Base-by-base conservation (phyloP, 805 yeast genomes). In the Peterozyma xylosa region DNA sequence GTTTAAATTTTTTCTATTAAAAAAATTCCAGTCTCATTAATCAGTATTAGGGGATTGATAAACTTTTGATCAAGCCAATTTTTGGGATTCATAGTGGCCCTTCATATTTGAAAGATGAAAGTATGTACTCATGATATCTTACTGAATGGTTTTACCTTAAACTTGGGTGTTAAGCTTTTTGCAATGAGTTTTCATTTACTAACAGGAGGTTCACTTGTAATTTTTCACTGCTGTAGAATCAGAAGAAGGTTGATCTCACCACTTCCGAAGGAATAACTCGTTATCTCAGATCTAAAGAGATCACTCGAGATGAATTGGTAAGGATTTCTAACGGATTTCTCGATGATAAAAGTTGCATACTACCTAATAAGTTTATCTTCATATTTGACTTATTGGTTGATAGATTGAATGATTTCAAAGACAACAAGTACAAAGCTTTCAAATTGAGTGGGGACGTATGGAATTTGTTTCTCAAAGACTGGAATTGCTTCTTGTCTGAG, bases 351-450 rank as follows among this genome's bases (percentile, higher is more conserved):
- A 44, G 57, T 46, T 42, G 56, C 43, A 64, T 76, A 43, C 67
- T 84, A 11, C 90, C 89, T 9, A 74, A 79, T 45, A 64, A 64
- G 43, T 70, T 71, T 18, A 54, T 60, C 1, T 84, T 84, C 49
- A 61, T 82, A 3, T 65, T 82, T 41, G 86, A 80, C 39, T 63
- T 84, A 32, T 48, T 83, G 1, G 67, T 76, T 42, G 87, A 82
- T 53, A 65, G 89, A 43, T 58, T 83, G 53, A 72, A 73, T 45
- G 47, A 45, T n/a, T 18, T 30, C 18, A 45, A 45, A 33, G 86
- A 79, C 45, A 47, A 50, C 9, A 69, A 68, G 38, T 56, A 59
- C n/a, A 48, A 57, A 2, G 48, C 54, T 5, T 79, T 78, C 66
- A 78, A 71, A 51, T 55, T 45, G n/a, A 59, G 63, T 43, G 44